Conservation (phyloP, 2,329 filamentous ascomycete species). For the Penicillium sp. region DNA sequence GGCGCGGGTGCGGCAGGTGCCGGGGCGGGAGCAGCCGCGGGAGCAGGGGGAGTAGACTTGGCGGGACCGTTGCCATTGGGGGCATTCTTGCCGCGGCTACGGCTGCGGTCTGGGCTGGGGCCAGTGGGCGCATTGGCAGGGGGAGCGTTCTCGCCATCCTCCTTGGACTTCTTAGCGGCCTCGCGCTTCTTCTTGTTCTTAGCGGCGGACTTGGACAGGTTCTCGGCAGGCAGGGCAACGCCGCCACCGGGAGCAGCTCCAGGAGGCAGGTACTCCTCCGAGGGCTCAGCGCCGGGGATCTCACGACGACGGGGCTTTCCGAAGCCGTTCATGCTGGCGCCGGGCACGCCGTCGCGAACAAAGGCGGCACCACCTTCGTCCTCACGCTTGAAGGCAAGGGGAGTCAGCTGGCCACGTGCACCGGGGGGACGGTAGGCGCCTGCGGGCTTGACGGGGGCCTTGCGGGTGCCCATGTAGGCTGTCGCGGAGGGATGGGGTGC, state of each 20-base stretch:
- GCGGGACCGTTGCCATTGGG: constrained; percentile 36
- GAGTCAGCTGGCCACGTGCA: constrained; percentile 83
- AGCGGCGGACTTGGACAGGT: constrained; percentile 76
- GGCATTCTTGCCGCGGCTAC: constrained; percentile 39
- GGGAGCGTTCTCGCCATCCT: constrained; percentile 50
- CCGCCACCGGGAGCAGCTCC: constrained; percentile 68
- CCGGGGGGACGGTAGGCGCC: constrained; percentile 95
- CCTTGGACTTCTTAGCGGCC: constrained; percentile 86
- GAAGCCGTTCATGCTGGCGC: constrained; percentile 71
- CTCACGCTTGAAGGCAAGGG: constrained; percentile 94
- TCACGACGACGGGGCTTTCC: constrained; percentile 71
- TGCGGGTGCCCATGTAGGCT: constrained; percentile 79
- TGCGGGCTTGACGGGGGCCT: constrained; percentile 95
- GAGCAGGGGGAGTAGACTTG: constrained; percentile 29
- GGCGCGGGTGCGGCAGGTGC: constrained; percentile 23
- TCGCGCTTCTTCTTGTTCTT: constrained; percentile 99
- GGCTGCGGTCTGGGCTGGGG: constrained; percentile 63
- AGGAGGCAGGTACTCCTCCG: constrained; percentile 64
- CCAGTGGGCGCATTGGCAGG: constrained; percentile 25
- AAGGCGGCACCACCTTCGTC: constrained; percentile 93
- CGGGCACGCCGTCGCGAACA: constrained; percentile 73
- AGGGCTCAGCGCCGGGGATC: constrained; percentile 82
- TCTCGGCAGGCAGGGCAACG: constrained; percentile 67
- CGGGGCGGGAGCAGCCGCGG: constrained; percentile 26
- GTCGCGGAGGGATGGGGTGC: constrained; percentile 79